A percentile compares a stretch with the other conserved stretches of the same genome.
These are phyloP conservation scores for Gossypium davidsonii DNA, from an alignment of 441 rosid genomes.

Conservation along the genomic window DNA sequence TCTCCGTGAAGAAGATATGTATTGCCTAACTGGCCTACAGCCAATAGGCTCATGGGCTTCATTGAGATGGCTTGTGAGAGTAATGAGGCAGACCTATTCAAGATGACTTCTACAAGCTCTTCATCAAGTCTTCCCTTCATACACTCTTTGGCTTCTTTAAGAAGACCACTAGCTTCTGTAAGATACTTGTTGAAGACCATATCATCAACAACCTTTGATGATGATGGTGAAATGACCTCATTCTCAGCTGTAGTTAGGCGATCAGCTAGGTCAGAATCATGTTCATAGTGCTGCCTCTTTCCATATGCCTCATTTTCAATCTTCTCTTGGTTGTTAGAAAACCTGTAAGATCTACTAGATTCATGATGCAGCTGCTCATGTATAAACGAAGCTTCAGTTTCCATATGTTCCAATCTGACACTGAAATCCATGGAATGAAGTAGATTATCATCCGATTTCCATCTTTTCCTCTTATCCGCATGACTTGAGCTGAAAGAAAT, in stretches of 20 bases:
- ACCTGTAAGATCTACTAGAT: conserved; percentile 29
- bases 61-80: conserved; percentile 44
- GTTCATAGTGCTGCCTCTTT: conserved; percentile 16
- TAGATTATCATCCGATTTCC: conserved; percentile 29
- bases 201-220: conserved; percentile 43
- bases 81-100: conserved; percentile 32
- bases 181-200: conserved; percentile 44
- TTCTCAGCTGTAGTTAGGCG: conserved; percentile 12
- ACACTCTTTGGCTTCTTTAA: conserved; percentile 46
- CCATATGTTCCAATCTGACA: conserved; percentile 26
- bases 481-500: conserved; percentile 23
- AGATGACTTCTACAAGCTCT: conserved; percentile 36
- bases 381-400: conserved; percentile 39
- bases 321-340: conserved; percentile 24
- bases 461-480: conserved; percentile 20
- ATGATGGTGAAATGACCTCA: conserved; percentile 24
- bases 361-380: conserved; percentile 28
- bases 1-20: conserved; percentile 73
- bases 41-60: conserved; percentile 67
- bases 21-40: conserved; percentile 67
- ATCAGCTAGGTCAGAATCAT: conserved; percentile 21
- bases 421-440: conserved; percentile 33
- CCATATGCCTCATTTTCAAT: conserved; percentile 25
- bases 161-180: conserved; percentile 45
- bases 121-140: conserved; percentile 32